A percentile compares a stretch with the other conserved stretches of the same genome.
These are phyloP conservation scores for Amoeboaphelidium occidentale DNA, from an alignment of 371 early-diverging fungal species.

Conservation along the genomic window DNA sequence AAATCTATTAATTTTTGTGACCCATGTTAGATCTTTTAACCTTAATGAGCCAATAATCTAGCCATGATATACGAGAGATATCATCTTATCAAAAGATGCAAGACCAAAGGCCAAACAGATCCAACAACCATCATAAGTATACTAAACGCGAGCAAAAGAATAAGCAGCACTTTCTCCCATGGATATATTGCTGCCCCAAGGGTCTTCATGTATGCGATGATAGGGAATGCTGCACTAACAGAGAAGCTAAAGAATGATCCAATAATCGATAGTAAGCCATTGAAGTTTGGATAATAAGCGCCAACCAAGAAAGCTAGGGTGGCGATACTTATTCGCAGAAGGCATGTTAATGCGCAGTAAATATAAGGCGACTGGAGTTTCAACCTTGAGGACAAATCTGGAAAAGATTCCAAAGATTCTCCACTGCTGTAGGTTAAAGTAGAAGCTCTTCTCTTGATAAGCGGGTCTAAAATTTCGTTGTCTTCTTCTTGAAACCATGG, in stretches of 20 bases:
- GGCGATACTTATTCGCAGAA: background rate
- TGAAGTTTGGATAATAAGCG: background rate
- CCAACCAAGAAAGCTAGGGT: background rate
- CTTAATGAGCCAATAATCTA: no score
- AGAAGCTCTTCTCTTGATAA: background rate
- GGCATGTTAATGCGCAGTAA: background rate
- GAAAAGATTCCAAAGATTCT: background rate
- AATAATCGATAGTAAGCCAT: background rate
- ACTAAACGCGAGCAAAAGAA: no score
- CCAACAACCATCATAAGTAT: no score
- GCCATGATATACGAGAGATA: no score
- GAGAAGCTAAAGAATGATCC: background rate
- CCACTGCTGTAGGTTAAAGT: background rate
- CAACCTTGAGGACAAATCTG: background rate
- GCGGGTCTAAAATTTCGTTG: background rate
- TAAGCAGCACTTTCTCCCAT: no score
- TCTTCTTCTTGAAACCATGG: background rate
- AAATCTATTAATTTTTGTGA: no score
- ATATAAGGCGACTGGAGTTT: no score
- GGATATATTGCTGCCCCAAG: no score
- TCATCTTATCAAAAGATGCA: no score
- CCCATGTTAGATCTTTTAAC: no score
- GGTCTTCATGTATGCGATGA: background rate
- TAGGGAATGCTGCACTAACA: background rate
- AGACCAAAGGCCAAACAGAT: no score